Percentiles rank a stretch among this genome's conserved stretches.
phyloP scores from a whole-genome alignment of 2,329 filamentous ascomycete species.

The Fusarium falciforme region DNA sequence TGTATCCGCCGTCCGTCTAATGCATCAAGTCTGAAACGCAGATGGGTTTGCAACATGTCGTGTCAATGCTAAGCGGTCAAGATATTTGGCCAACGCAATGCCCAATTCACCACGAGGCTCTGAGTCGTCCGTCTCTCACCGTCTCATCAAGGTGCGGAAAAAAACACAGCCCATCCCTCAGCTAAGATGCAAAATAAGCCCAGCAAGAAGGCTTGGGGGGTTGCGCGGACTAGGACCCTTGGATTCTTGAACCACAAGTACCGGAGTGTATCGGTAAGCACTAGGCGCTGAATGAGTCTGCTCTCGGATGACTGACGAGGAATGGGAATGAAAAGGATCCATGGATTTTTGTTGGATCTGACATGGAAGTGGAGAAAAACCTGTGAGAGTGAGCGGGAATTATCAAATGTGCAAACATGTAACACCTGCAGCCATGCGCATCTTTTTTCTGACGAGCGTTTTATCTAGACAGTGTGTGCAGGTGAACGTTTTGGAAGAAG shows the following conservation, averaged over 20 bases:
- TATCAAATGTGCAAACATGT: not conserved
- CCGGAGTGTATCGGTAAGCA: not conserved
- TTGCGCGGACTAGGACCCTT: conserved; percentile 15
- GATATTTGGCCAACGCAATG: not conserved
- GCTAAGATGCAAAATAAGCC: not conserved
- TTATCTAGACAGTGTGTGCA: not conserved
- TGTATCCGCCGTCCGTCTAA: not conserved
- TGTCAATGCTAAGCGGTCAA: not conserved
- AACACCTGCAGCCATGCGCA: not conserved
- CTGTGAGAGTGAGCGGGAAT: not conserved
- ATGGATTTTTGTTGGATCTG: not conserved
- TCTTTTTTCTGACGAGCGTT: not conserved
- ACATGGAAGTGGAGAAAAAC: not conserved
- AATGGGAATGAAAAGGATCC: not conserved
- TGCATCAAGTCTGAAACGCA: conserved; percentile 1
- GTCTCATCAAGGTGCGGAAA: not conserved
- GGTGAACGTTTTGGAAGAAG: not conserved
- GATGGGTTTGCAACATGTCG: not conserved
- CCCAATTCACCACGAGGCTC: not conserved
- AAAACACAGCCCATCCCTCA: not conserved
- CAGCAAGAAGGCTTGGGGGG: not conserved
- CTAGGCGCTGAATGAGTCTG: not conserved
- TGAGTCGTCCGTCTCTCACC: not conserved
- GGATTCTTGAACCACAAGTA: not conserved
- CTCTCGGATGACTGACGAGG: not conserved